These are phyloP conservation scores for Schwanniomyces etchellsii DNA, from an alignment of 1,139 yeast genomes.

Conservation along the genomic window DNA sequence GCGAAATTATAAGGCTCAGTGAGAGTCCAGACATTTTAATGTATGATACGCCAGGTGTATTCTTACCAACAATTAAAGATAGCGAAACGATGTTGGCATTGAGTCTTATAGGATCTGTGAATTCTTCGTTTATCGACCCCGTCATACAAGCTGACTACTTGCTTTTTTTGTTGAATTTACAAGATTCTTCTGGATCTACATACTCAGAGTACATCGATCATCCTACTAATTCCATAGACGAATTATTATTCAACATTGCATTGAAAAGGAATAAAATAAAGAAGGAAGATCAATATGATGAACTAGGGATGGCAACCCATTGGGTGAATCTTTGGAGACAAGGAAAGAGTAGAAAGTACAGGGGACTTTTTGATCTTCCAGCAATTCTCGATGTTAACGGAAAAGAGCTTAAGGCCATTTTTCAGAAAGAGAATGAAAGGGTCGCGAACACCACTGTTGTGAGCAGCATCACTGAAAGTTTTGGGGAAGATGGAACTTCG, in stretches of 20 bases:
- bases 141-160: conserved; percentile 83
- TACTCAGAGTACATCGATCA: conserved; percentile 44
- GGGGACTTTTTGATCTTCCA: conserved; percentile 33
- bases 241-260: conserved; percentile 54
- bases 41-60: conserved; percentile 92
- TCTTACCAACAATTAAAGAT: conserved; percentile 68
- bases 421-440: conserved; percentile 27
- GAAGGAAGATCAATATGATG: conserved; percentile 38
- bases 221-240: conserved; percentile 74
- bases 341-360: conserved; percentile 37
- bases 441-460: conserved; percentile 24
- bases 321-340: conserved; percentile 68
- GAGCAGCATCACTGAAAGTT: conserved; percentile 24
- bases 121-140: conserved; percentile 67
- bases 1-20: conserved; percentile 66
- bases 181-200: conserved; percentile 40
- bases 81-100: conserved; percentile 71
- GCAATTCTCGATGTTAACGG: conserved; percentile 28
- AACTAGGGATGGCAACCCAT: conserved; percentile 57
- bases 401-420: conserved; percentile 17
- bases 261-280: conserved; percentile 29
- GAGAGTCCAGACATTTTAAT: conserved; percentile 63
- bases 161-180: conserved; percentile 66
- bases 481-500: conserved; percentile 39
- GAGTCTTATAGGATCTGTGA: conserved; percentile 75